Conservation (phyloP, 495 filamentous ascomycete genomes). For the Gamarada debralockiae region DNA sequence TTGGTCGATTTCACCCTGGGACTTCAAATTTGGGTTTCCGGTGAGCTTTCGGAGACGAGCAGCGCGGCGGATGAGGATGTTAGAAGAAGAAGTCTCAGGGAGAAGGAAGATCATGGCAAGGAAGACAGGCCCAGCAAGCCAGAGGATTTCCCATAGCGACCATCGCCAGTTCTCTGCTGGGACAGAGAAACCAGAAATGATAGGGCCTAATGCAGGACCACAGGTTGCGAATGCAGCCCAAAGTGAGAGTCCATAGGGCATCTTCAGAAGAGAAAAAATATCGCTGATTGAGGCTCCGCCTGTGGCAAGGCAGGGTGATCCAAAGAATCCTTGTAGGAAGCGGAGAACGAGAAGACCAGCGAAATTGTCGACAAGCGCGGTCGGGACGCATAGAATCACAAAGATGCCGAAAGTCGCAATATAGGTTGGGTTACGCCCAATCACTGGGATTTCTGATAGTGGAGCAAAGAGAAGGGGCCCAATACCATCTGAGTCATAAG, state of each 20-base stretch:
- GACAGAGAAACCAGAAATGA: slow-evolving; percentile 53
- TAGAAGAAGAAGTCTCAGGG: no score
- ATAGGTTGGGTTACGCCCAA: slow-evolving; percentile 59
- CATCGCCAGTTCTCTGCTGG: no score
- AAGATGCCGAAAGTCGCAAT: slow-evolving; percentile 64
- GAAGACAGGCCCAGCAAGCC: no score
- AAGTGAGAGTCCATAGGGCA: slow-evolving; percentile 63
- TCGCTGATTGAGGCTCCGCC: slow-evolving; percentile 73
- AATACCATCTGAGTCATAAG: slow-evolving; percentile 33
- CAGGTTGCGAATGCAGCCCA: slow-evolving; percentile 52
- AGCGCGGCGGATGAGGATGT: no score
- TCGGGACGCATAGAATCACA: slow-evolving; percentile 67
- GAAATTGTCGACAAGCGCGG: slow-evolving; percentile 66
- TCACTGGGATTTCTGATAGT: slow-evolving; percentile 57
- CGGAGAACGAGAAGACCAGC: no score
- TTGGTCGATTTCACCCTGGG: no score
- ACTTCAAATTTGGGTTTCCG: no score
- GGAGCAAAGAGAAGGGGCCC: slow-evolving; percentile 37
- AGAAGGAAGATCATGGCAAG: no score
- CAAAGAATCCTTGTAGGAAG: no score
- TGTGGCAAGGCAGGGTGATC: slow-evolving; percentile 69
- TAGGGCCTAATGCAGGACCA: slow-evolving; percentile 55
- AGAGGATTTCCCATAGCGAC: no score
- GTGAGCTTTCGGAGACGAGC: no score
- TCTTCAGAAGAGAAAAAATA: slow-evolving; percentile 60